phyloP scores from a whole-genome alignment of 192 early-diverging fungal species.

The Coemansia sp. region DNA sequence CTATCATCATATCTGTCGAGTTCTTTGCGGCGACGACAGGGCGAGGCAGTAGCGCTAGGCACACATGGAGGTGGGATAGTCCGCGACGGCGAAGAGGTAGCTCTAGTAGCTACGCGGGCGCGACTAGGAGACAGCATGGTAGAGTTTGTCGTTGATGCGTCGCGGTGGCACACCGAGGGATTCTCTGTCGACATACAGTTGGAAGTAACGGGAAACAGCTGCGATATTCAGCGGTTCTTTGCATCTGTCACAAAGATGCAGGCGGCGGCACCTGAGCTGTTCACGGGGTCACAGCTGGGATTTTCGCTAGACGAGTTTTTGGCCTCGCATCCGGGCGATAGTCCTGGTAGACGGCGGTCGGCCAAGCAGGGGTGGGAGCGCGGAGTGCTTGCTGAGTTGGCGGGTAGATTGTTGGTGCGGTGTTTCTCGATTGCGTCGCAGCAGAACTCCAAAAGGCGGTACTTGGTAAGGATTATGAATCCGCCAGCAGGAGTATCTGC shows the following conservation, averaged over 20 bases:
- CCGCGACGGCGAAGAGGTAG: constrained; percentile 49
- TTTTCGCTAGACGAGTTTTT: constrained; percentile 17
- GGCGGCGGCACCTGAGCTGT: constrained; percentile 44
- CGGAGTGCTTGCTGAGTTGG: constrained; percentile 15
- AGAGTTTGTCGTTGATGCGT: constrained; percentile 52
- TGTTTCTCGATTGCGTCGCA: constrained; percentile 41
- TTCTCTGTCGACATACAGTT: constrained; percentile 20
- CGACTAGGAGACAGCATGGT: constrained; percentile 33
- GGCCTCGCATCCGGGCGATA: neutral
- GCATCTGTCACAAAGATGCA: constrained; percentile 23
- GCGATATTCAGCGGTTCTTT: constrained; percentile 19
- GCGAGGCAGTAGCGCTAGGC: constrained; percentile 29
- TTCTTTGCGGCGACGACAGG: constrained; percentile 43
- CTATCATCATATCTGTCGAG: constrained; percentile 44
- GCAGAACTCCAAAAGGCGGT: constrained; percentile 20
- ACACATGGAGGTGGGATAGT: constrained; percentile 52
- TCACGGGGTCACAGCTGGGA: constrained; percentile 24
- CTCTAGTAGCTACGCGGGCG: constrained; percentile 37
- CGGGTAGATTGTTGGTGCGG: constrained; percentile 34
- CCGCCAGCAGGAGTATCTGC: constrained; percentile 10
- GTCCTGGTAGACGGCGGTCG: neutral
- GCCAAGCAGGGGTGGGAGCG: neutral
- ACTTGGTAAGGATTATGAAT: constrained; percentile 51
- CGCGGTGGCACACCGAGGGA: constrained; percentile 29
- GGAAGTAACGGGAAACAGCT: constrained; percentile 13